These are phyloP conservation scores for Talaromyces proteolyticus DNA, from an alignment of 495 filamentous ascomycete species.

Conservation along the genomic window DNA sequence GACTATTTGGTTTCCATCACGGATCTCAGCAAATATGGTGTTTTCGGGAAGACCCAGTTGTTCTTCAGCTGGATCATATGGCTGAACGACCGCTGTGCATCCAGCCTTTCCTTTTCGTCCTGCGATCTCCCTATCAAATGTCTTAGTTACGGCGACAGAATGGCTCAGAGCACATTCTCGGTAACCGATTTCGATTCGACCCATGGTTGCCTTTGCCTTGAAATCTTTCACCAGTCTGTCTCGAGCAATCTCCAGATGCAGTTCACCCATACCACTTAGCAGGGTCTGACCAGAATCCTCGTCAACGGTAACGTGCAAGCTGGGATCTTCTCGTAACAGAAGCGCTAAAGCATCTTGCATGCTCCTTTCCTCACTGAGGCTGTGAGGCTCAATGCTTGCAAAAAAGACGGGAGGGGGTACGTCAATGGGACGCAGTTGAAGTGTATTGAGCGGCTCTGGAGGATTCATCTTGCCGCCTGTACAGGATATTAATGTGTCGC, in stretches of 20 bases:
- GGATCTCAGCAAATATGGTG: conserved; percentile 20
- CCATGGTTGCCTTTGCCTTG: conserved; percentile 83
- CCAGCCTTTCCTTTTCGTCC: conserved; percentile 74
- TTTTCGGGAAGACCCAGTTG: conserved; percentile 10
- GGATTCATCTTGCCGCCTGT: conserved; percentile 53
- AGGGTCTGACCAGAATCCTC: conserved; percentile 91
- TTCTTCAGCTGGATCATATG: conserved; percentile 35
- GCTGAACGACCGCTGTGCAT: conserved; percentile 62
- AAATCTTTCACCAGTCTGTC: conserved; percentile 85
- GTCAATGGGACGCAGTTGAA: conserved; percentile 83
- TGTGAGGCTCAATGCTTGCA: conserved; percentile 82
- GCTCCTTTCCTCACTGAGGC: conserved; percentile 67
- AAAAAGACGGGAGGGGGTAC: conserved; percentile 96
- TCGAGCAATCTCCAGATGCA: conserved; percentile 93
- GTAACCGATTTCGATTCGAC: conserved; percentile 93
- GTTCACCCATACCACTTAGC: conserved; percentile 91
- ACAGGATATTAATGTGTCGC: conserved; percentile 83
- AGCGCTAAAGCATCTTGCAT: conserved; percentile 69
- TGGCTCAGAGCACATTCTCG: conserved; percentile 64
- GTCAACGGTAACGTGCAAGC: conserved; percentile 76
- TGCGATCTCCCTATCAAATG: conserved; percentile 73
- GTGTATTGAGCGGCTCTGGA: conserved; percentile 60
- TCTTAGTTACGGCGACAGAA: conserved; percentile 46
- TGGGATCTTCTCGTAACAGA: conserved; percentile 88
- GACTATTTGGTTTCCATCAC: conserved; percentile 55